These are phyloP conservation scores for Lathyrus sativus DNA, from an alignment of 306 rosid species.

Conservation along the genomic window DNA sequence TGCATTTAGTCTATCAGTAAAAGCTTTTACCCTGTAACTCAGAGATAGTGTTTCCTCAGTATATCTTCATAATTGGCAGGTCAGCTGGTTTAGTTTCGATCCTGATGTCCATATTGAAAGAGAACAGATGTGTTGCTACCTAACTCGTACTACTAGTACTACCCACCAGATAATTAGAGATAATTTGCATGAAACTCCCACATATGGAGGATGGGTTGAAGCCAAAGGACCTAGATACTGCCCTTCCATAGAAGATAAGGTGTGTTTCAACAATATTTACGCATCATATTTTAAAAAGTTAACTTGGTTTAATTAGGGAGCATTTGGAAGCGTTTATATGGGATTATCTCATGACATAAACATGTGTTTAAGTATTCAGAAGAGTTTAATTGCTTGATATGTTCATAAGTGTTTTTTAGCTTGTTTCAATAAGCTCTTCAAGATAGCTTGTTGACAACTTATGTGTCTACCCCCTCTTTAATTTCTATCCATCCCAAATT, in stretches of 20 bases:
- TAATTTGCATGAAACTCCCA: slow-evolving; percentile 96
- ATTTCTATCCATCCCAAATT: neutral
- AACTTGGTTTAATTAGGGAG: slow-evolving; percentile 5
- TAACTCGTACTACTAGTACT: slow-evolving; percentile 85
- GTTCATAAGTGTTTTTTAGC: slow-evolving; percentile 10
- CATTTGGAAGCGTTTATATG: neutral
- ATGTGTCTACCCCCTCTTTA: neutral
- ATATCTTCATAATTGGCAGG: slow-evolving; percentile 60
- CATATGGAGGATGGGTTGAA: slow-evolving; percentile 98
- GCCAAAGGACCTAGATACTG: slow-evolving; percentile 99
- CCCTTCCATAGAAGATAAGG: slow-evolving; percentile 99
- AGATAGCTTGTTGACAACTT: slow-evolving; percentile 5
- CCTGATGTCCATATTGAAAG: slow-evolving; percentile 87
- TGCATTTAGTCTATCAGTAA: slow-evolving; percentile 4
- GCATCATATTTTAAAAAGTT: neutral
- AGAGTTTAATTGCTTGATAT: neutral
- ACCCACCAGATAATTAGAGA: slow-evolving; percentile 89
- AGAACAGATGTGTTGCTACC: slow-evolving; percentile 97
- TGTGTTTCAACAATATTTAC: slow-evolving; percentile 34
- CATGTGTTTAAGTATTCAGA: neutral
- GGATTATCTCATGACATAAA: slow-evolving; percentile 3
- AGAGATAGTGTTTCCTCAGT: slow-evolving; percentile 32
- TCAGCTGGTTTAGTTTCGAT: slow-evolving; percentile 95
- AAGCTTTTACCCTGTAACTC: slow-evolving; percentile 28
- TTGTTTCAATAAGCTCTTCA: neutral